Percentiles rank a stretch among this genome's conserved stretches.
Conservation (phyloP, 768 basidiomycete genomes). For the Suillus lakei region DNA sequence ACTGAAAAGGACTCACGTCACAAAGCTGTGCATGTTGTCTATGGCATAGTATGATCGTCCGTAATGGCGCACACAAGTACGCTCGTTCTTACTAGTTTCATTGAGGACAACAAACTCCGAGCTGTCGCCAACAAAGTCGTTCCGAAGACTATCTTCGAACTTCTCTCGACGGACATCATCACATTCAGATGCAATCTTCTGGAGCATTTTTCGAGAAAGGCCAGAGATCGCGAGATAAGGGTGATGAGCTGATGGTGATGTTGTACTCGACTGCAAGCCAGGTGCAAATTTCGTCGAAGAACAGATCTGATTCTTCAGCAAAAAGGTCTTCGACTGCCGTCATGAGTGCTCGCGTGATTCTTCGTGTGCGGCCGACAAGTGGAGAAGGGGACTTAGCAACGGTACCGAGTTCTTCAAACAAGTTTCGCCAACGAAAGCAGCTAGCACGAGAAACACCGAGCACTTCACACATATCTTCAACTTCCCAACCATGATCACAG, state of each 20-base stretch:
- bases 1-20: too few relatives aligned
- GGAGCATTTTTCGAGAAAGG: slow-evolving; percentile 38
- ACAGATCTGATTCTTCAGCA: slow-evolving; percentile 16
- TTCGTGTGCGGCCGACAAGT: slow-evolving; percentile 17
- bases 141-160: slow-evolving; percentile 14
- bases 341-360: slow-evolving; percentile 21
- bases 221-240: slow-evolving; percentile 30
- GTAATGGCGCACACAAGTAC: slow-evolving; percentile 22
- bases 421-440: slow-evolving; percentile 28
- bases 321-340: slow-evolving; percentile 27
- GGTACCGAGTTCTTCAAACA: slow-evolving; percentile 22
- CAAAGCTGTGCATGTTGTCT: too few relatives aligned
- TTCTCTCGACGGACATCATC: slow-evolving; percentile 12
- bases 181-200: slow-evolving; percentile 26
- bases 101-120: slow-evolving; percentile 31
- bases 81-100: slow-evolving; percentile 40
- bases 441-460: slow-evolving; percentile 30
- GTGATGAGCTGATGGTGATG: slow-evolving; percentile 18
- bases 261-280: slow-evolving; percentile 29
- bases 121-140: slow-evolving; percentile 17
- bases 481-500: slow-evolving; percentile 24
- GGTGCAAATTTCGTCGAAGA: slow-evolving; percentile 27
- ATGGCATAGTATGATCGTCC: slow-evolving; percentile 27
- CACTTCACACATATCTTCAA: slow-evolving; percentile 20
- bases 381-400: slow-evolving; percentile 18